phyloP scores from a whole-genome alignment of 2,329 filamentous ascomycete genomes.

The Arachnomyces sp. region DNA sequence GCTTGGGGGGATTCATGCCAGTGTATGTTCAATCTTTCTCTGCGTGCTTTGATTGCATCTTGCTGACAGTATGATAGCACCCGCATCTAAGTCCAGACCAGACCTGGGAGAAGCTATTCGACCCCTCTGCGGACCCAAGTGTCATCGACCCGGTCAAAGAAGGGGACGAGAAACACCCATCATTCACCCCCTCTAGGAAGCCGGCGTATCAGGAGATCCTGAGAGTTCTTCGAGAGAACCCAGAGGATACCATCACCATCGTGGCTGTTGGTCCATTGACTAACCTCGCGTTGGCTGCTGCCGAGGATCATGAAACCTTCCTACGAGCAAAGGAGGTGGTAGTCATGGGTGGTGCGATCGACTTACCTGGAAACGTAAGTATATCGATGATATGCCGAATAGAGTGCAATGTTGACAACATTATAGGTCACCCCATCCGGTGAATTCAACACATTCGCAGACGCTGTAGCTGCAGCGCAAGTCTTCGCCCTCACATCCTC shows the following conservation, averaged over 20 bases:
- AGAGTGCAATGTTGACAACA: neutral
- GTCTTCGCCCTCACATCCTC: constrained; percentile 70
- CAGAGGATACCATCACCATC: constrained; percentile 77
- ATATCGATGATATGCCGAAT: neutral
- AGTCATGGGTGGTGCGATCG: constrained; percentile 87
- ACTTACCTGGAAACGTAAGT: constrained; percentile 65
- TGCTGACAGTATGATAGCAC: constrained; percentile 41
- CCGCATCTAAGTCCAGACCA: constrained; percentile 67
- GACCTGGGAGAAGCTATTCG: constrained; percentile 64
- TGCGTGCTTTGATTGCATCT: neutral
- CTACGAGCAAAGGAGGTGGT: constrained; percentile 82
- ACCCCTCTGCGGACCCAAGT: constrained; percentile 33
- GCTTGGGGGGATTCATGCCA: constrained; percentile 62
- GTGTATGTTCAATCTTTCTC: constrained; percentile 22
- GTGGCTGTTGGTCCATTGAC: constrained; percentile 84
- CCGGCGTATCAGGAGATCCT: constrained; percentile 81
- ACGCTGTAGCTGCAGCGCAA: constrained; percentile 66
- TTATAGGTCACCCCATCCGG: constrained; percentile 59
- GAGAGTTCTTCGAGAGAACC: constrained; percentile 72
- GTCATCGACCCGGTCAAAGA: constrained; percentile 41
- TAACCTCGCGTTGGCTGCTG: constrained; percentile 83
- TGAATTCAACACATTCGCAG: constrained; percentile 94
- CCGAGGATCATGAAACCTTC: constrained; percentile 82
- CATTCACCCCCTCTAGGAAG: constrained; percentile 66
- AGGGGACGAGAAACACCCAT: constrained; percentile 32